Evolutionary conservation across 495 filamentous ascomycete species (phyloP).

Genomic region (Hapsidospora chrysogenum): DNA sequence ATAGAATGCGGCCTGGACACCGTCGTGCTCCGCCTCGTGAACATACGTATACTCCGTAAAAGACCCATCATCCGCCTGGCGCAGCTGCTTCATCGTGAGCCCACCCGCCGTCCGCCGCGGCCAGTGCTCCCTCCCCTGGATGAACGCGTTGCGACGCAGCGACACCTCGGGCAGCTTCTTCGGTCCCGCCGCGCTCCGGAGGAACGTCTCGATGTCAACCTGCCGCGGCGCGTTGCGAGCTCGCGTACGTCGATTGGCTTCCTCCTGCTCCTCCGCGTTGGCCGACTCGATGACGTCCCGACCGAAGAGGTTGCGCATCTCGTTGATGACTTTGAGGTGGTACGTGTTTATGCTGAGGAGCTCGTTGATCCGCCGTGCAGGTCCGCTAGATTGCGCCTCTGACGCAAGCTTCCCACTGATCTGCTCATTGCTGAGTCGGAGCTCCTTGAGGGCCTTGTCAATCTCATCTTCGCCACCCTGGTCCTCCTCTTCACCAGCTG

Average conservation of each 20-base stretch:
- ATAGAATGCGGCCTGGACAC: constrained; percentile 60
- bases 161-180: constrained; percentile 52
- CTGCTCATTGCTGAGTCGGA: constrained; percentile 23
- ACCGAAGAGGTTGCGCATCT: constrained; percentile 90
- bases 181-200: constrained; percentile 40
- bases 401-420: constrained; percentile 7
- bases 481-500: constrained; percentile 31
- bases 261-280: constrained; percentile 32
- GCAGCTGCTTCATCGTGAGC: constrained; percentile 64
- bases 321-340: constrained; percentile 71
- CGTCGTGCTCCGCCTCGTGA: constrained; percentile 61
- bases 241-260: constrained; percentile 21
- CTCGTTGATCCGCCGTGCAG: constrained; percentile 26
- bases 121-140: constrained; percentile 87
- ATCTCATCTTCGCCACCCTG: constrained; percentile 41
- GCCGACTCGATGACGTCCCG: constrained; percentile 54
- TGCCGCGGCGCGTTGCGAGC: constrained; percentile 24
- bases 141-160: constrained; percentile 61
- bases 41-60: constrained; percentile 50
- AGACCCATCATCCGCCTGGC: constrained; percentile 25
- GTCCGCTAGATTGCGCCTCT: constrained; percentile 6
- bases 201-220: constrained; percentile 51
- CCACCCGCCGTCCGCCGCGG: constrained; percentile 66
- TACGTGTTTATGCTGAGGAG: constrained; percentile 61
- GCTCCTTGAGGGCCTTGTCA: constrained; percentile 54